These are phyloP conservation scores for Tephrocybe sp. DNA, from an alignment of 768 basidiomycete genomes.

Conservation along the genomic window DNA sequence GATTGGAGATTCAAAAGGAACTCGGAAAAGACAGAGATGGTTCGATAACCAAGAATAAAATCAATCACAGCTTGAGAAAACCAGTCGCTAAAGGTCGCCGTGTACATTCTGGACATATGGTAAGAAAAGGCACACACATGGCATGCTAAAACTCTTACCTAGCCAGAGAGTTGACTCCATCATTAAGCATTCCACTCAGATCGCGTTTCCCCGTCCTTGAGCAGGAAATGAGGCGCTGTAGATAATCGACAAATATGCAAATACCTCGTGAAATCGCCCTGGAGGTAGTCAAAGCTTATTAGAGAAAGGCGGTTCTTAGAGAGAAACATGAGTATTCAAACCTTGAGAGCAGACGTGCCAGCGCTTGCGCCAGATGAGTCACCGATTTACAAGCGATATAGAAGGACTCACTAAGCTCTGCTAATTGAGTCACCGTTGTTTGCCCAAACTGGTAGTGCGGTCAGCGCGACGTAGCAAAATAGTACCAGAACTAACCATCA, in stretches of 20 bases:
- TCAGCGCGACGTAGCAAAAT: not conserved
- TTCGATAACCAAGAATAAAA: slow-evolving; percentile 87
- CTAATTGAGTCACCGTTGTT: slow-evolving; percentile 98
- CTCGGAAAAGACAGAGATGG: slow-evolving; percentile 87
- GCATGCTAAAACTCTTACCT: slow-evolving; percentile 39
- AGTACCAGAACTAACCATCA: slow-evolving; percentile 40
- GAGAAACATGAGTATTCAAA: slow-evolving; percentile 27
- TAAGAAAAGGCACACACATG: not conserved
- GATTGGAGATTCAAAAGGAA: slow-evolving; percentile 87
- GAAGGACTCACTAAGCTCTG: slow-evolving; percentile 70
- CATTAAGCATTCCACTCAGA: slow-evolving; percentile 86
- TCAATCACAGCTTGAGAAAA: slow-evolving; percentile 96
- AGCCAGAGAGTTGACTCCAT: slow-evolving; percentile 93
- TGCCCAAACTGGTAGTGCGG: slow-evolving; percentile 78
- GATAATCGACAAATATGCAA: not conserved
- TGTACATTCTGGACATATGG: slow-evolving; percentile 65
- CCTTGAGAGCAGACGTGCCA: slow-evolving; percentile 96
- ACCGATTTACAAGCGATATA: not conserved
- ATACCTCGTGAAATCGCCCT: slow-evolving; percentile 90
- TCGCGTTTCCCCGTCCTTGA: slow-evolving; percentile 94
- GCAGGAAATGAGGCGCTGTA: slow-evolving; percentile 1
- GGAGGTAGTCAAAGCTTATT: slow-evolving; percentile 1
- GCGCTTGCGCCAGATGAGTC: slow-evolving; percentile 52
- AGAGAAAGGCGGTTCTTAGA: not conserved
- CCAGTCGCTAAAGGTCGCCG: slow-evolving; percentile 92